These are phyloP conservation scores for Fusarium lateritium DNA, from an alignment of 2,329 filamentous ascomycete genomes.

Conservation along the genomic window DNA sequence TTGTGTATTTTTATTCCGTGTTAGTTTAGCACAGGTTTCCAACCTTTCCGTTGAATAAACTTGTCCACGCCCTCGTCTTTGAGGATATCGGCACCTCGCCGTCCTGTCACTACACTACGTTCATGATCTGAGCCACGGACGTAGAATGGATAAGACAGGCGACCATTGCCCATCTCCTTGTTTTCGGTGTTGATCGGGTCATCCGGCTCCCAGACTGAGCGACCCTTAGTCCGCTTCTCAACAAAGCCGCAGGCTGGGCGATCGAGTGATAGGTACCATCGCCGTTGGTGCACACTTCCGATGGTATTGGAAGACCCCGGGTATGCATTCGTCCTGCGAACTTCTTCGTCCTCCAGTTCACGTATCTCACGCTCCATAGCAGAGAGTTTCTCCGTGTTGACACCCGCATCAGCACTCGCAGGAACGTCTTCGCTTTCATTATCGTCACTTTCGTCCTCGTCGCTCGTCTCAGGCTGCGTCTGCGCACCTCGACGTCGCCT, in stretches of 20 bases:
- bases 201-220: conserved; percentile 27
- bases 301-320: conserved; percentile 75
- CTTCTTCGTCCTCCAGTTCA: conserved; percentile 66
- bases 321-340: conserved; percentile 75
- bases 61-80: conserved; percentile 71
- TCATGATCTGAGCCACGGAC: conserved; percentile 73
- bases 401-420: conserved; percentile 29
- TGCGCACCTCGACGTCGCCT: conserved; percentile 24
- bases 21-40: conserved; percentile 63
- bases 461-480: conserved; percentile 46
- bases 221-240: conserved; percentile 49
- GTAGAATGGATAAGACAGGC: conserved; percentile 70
- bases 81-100: conserved; percentile 71
- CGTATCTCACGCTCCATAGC: conserved; percentile 59
- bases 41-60: conserved; percentile 72
- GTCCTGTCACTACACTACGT: conserved; percentile 76
- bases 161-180: conserved; percentile 11
- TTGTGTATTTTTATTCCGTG: not conserved
- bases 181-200: not conserved
- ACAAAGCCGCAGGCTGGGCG: conserved; percentile 70
- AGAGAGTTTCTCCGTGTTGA: conserved; percentile 44
- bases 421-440: conserved; percentile 41
- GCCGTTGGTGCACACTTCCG: conserved; percentile 76
- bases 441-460: conserved; percentile 35
- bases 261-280: conserved; percentile 77